Evolutionary conservation across 163 green algal species (phyloP).

Genomic region (Scenedesmus sp.): DNA sequence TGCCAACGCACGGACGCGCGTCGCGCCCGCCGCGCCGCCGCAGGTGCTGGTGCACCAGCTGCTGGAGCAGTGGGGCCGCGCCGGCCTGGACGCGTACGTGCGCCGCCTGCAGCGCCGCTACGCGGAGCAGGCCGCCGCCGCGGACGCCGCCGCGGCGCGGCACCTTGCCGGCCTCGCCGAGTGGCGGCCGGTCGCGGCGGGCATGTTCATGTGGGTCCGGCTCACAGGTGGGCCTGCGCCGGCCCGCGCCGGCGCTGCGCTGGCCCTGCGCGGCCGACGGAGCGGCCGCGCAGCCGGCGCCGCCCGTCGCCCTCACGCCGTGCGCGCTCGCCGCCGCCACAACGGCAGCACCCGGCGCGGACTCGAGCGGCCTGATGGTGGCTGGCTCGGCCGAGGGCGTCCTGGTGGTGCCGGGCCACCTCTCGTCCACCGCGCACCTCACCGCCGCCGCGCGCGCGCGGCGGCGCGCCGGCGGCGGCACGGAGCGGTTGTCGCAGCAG

Average conservation of each 20-base stretch:
- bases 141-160: slow-evolving; percentile 20
- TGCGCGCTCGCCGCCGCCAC: too few relatives aligned
- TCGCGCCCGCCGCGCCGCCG: not conserved
- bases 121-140: slow-evolving; percentile 38
- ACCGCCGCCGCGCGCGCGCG: slow-evolving; percentile 5
- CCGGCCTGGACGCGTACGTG: slow-evolving; percentile 63
- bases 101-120: slow-evolving; percentile 51
- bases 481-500: not conserved
- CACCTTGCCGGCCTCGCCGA: slow-evolving; percentile 67
- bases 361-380: slow-evolving; percentile 20
- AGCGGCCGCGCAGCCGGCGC: too few relatives aligned
- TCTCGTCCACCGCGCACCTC: slow-evolving; percentile 6
- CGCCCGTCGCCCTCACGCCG: too few relatives aligned
- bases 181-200: slow-evolving; percentile 58
- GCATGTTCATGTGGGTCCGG: slow-evolving; percentile 81
- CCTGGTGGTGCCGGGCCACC: slow-evolving; percentile 34
- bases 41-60: slow-evolving; percentile 50
- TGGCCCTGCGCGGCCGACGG: too few relatives aligned
- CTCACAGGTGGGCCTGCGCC: slow-evolving; percentile 10
- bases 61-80: slow-evolving; percentile 66
- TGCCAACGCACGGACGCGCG: too few relatives aligned
- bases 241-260: not conserved
- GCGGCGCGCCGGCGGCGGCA: too few relatives aligned
- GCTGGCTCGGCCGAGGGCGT: slow-evolving; percentile 8
- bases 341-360: slow-evolving; percentile 5